phyloP scores from a whole-genome alignment of 768 basidiomycete genomes.

The Amanita phalloides region DNA sequence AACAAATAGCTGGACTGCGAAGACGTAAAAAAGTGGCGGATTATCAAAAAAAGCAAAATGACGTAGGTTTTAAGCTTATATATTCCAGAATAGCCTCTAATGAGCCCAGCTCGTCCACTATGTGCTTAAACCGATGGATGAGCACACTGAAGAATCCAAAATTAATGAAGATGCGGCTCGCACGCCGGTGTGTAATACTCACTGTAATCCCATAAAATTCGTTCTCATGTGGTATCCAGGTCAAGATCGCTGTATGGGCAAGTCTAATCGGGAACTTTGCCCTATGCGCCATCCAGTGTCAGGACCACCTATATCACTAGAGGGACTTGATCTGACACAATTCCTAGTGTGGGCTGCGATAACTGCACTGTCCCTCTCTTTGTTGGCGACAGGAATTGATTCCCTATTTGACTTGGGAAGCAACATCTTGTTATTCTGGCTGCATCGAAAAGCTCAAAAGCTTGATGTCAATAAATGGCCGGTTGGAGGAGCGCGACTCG shows the following conservation, averaged over 20 bases:
- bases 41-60: slow-evolving; percentile 66
- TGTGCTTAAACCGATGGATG: slow-evolving; percentile 87
- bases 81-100: slow-evolving; percentile 3
- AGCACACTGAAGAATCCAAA: slow-evolving; percentile 75
- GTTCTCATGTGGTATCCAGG: slow-evolving; percentile 27
- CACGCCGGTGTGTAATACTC: slow-evolving; percentile 38
- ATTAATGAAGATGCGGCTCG: slow-evolving; percentile 57
- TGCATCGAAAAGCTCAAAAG: slow-evolving; percentile 60
- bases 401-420: slow-evolving; percentile 78
- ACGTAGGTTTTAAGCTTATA: slow-evolving; percentile 28
- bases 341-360: slow-evolving; percentile 82
- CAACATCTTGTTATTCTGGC: slow-evolving; percentile 70
- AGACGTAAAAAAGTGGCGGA: slow-evolving; percentile 46
- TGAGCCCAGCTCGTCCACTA: slow-evolving; percentile 64
- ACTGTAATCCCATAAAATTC: background rate
- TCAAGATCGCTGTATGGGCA: slow-evolving; percentile 81
- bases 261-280: slow-evolving; percentile 70
- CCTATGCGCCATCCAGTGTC: slow-evolving; percentile 66
- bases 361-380: slow-evolving; percentile 71
- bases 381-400: slow-evolving; percentile 87
- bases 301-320: slow-evolving; percentile 10
- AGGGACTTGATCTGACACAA: background rate
- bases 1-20: slow-evolving; percentile 53
- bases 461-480: slow-evolving; percentile 88
- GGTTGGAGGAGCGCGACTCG: slow-evolving; percentile 80